Conservation (phyloP, 2,329 filamentous ascomycete species). For the Aspergillaceae sp. region DNA sequence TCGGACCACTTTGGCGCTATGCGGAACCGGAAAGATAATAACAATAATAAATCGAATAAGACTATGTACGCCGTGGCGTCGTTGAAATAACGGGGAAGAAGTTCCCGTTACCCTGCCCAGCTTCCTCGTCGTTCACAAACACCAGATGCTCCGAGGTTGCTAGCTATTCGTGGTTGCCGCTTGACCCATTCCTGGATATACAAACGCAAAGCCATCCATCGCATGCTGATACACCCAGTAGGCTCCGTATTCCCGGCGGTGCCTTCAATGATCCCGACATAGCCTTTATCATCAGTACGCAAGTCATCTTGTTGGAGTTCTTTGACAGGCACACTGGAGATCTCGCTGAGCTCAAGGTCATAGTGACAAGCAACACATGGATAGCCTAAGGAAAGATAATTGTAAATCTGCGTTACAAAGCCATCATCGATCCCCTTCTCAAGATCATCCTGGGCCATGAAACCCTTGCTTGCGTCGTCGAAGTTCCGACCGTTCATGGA, state of each 20-base stretch:
- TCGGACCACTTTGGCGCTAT: too few relatives aligned
- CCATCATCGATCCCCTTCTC: conserved; percentile 65
- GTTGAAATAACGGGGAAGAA: not conserved
- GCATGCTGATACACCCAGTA: conserved; percentile 47
- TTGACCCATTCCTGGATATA: conserved; percentile 88
- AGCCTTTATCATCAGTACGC: conserved; percentile 57
- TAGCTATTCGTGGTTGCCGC: conserved; percentile 65
- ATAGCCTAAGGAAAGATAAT: conserved; percentile 89
- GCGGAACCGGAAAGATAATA: not conserved
- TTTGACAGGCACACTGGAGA: conserved; percentile 59
- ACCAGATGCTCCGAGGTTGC: conserved; percentile 55
- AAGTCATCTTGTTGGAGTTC: conserved; percentile 67
- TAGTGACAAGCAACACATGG: conserved; percentile 74
- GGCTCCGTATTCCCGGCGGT: conserved; percentile 41
- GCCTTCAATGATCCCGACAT: conserved; percentile 49
- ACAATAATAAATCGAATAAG: not conserved
- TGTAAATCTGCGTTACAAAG: conserved; percentile 93
- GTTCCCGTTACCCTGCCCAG: conserved; percentile 53
- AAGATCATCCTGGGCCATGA: conserved; percentile 37
- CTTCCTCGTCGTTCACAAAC: conserved; percentile 51
- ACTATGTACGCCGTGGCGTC: not conserved
- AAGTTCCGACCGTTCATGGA: not conserved
- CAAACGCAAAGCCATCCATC: conserved; percentile 74
- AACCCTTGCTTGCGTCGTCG: conserved; percentile 20
- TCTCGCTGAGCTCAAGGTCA: conserved; percentile 76